Evolutionary conservation across 495 filamentous ascomycete species (phyloP).

Genomic region (Hypoxylon fragiforme): DNA sequence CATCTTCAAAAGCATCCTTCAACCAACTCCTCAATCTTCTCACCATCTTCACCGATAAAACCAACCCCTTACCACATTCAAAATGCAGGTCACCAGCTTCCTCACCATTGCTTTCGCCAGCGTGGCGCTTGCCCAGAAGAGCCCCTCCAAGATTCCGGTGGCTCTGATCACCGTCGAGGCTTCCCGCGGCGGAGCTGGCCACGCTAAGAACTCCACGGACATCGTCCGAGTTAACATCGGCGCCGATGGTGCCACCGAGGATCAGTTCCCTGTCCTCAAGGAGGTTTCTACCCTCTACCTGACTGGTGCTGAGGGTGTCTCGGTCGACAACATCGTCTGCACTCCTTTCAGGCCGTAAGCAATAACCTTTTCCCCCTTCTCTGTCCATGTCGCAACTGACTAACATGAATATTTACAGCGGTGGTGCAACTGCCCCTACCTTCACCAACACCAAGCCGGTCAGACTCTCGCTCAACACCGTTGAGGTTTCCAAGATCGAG

Average conservation of each 20-base stretch:
- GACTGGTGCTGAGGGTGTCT: not conserved
- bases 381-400: not conserved
- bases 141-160: not conserved
- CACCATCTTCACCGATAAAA: slow-evolving; percentile 9
- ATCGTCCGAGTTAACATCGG: not conserved
- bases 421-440: too few relatives aligned
- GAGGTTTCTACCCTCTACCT: slow-evolving; percentile 29
- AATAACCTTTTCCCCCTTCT: not conserved
- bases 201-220: slow-evolving; percentile 5
- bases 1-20: slow-evolving; percentile 6
- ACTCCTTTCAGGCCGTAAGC: slow-evolving; percentile 13
- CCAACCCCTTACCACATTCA: slow-evolving; percentile 8
- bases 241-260: not conserved
- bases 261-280: not conserved
- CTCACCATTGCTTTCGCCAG: slow-evolving; percentile 22
- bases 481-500: slow-evolving; percentile 24
- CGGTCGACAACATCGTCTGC: slow-evolving; percentile 14
- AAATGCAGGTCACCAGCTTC: slow-evolving; percentile 25
- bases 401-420: too few relatives aligned
- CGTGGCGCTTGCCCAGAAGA: slow-evolving; percentile 3
- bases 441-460: slow-evolving; percentile 11
- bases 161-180: slow-evolving; percentile 18
- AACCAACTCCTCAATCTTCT: slow-evolving; percentile 3
- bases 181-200: slow-evolving; percentile 23
- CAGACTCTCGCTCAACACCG: slow-evolving; percentile 28